These are phyloP conservation scores for Kuraishia molischiana DNA, from an alignment of 805 yeast species.

Conservation along the genomic window DNA sequence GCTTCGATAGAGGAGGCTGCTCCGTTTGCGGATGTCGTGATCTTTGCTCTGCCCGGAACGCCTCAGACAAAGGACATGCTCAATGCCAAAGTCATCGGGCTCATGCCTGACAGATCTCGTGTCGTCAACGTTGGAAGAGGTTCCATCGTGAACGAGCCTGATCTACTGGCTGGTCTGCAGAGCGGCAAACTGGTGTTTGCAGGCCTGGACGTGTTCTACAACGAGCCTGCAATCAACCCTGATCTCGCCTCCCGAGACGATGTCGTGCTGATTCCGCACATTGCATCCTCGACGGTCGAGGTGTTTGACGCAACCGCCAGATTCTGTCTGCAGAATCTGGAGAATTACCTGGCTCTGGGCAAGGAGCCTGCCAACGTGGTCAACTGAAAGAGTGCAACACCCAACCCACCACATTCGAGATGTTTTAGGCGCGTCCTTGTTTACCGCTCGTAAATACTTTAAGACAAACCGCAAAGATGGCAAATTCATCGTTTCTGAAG, in stretches of 20 bases:
- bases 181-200: conserved; percentile 52
- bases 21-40: conserved; percentile 42
- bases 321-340: conserved; percentile 46
- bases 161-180: conserved; percentile 47
- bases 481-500: too few species aligned
- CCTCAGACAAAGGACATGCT: conserved; percentile 47
- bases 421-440: too few species aligned
- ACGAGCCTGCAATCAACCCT: conserved; percentile 48
- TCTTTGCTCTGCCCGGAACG: conserved; percentile 59
- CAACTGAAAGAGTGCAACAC: too few species aligned
- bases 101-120: conserved; percentile 44
- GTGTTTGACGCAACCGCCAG: conserved; percentile 42
- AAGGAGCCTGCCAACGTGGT: conserved; percentile 1
- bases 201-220: conserved; percentile 64
- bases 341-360: conserved; percentile 29
- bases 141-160: conserved; percentile 55
- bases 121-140: conserved; percentile 76
- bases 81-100: conserved; percentile 33
- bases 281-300: conserved; percentile 58
- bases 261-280: conserved; percentile 59
- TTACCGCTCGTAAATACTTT: too few species aligned
- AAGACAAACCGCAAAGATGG: too few species aligned
- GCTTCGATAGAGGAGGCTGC: conserved; percentile 29
- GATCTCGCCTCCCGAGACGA: conserved; percentile 47
- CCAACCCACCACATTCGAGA: too few species aligned